These are phyloP conservation scores for Fusarium pininemorale DNA, from an alignment of 2,329 filamentous ascomycete genomes.

Conservation along the genomic window DNA sequence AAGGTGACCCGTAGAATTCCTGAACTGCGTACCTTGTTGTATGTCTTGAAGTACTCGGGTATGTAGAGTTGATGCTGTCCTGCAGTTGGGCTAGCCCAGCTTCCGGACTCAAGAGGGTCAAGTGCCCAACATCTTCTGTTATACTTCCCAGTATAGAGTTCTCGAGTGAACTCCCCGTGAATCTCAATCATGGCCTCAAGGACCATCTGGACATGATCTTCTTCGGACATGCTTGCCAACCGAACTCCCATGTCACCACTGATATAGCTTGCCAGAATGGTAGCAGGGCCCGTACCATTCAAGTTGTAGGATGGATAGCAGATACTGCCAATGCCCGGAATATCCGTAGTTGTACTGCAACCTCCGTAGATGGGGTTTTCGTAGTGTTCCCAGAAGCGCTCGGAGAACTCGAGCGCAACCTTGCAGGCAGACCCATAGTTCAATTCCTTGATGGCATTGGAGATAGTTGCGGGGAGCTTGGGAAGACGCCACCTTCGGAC, in stretches of 20 bases:
- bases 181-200: conserved; percentile 2
- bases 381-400: conserved; percentile 13
- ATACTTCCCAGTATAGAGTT: neutral
- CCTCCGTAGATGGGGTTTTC: conserved; percentile 3
- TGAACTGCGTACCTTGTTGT: neutral
- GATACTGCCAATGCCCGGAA: neutral
- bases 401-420: neutral
- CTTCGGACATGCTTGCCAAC: neutral
- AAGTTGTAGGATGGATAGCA: conserved; percentile 14
- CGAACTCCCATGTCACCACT: conserved; percentile 14
- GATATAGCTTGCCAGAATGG: conserved; percentile 2
- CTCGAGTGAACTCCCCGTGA: neutral
- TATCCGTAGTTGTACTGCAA: neutral
- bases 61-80: conserved; percentile 16
- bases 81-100: conserved; percentile 6
- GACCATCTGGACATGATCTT: conserved; percentile 3
- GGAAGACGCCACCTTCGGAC: conserved; percentile 9
- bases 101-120: conserved; percentile 13
- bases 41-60: conserved; percentile 12
- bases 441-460: conserved; percentile 7
- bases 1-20: rapidly evolving
- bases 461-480: neutral
- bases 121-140: conserved; percentile 12
- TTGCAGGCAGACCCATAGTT: conserved; percentile 4
- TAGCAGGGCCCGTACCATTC: neutral